Percentiles rank a stretch among this genome's conserved stretches.
Evolutionary conservation across 1,139 yeast genomes (phyloP).

Genomic region (Yamadazyma kanchanaburiensis): DNA sequence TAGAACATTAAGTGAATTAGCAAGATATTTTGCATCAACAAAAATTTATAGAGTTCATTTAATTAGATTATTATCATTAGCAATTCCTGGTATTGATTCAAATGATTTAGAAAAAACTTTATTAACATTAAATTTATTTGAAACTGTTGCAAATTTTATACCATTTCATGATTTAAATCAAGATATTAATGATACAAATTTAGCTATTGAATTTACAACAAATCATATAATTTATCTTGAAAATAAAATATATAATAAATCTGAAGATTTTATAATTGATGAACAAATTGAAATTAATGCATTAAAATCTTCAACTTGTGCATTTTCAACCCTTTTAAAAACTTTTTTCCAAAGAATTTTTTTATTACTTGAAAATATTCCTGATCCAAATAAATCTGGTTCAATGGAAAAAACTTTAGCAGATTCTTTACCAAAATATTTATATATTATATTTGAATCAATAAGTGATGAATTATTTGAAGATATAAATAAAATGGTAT

Average conservation of each 20-base stretch:
- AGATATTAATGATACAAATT: constrained; percentile 43
- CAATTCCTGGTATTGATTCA: constrained; percentile 82
- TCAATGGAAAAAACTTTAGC: constrained; percentile 54
- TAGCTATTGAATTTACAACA: constrained; percentile 73
- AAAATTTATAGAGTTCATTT: constrained; percentile 76
- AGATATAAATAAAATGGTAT: constrained; percentile 48
- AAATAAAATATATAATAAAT: constrained; percentile 22
- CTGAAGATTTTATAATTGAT: constrained; percentile 24
- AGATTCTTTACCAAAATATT: constrained; percentile 58
- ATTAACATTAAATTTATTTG: constrained; percentile 66
- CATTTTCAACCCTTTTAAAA: constrained; percentile 61
- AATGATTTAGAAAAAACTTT: constrained; percentile 80
- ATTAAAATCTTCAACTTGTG: constrained; percentile 69
- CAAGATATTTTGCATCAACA: constrained; percentile 63
- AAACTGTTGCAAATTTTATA: constrained; percentile 67
- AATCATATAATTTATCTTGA: constrained; percentile 56
- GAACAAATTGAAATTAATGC: constrained; percentile 51
- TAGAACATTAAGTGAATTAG: constrained; percentile 60
- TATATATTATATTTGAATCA: constrained; percentile 67
- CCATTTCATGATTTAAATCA: constrained; percentile 60
- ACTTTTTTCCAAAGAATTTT: constrained; percentile 60
- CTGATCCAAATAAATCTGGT: constrained; percentile 52
- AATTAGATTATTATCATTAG: constrained; percentile 65
- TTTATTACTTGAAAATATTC: constrained; percentile 70
- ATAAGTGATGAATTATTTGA: constrained; percentile 63